phyloP scores from a whole-genome alignment of 2,329 filamentous ascomycete genomes.

The Aspergillus eucalypticola region DNA sequence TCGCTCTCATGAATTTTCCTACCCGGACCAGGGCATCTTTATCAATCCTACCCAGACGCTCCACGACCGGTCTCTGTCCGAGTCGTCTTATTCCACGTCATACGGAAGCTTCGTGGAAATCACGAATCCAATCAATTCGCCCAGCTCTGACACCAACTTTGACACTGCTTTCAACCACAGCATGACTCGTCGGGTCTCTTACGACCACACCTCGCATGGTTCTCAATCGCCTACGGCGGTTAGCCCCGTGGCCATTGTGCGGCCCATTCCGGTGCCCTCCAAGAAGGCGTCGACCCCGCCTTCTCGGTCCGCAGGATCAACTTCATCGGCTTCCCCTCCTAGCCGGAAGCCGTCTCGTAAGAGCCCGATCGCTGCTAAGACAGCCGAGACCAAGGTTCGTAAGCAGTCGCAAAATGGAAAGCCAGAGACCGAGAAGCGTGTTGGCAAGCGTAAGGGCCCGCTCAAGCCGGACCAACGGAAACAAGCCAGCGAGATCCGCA shows the following conservation, averaged over 20 bases:
- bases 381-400: conserved; percentile 79
- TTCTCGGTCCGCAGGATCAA: conserved; percentile 61
- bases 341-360: conserved; percentile 69
- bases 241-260: conserved; percentile 67
- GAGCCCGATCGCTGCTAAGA: conserved; percentile 76
- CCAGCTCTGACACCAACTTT: conserved; percentile 72
- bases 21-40: conserved; percentile 65
- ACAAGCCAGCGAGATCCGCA: conserved; percentile 94
- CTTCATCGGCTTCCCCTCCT: conserved; percentile 64
- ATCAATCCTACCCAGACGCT: conserved; percentile 92
- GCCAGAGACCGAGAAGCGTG: conserved; percentile 89
- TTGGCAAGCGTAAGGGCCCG: conserved; percentile 85
- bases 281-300: conserved; percentile 52
- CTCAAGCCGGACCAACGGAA: conserved; percentile 91
- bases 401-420: conserved; percentile 71
- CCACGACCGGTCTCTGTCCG: conserved; percentile 82
- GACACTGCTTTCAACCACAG: conserved; percentile 54
- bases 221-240: conserved; percentile 53
- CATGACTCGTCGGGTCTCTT: conserved; percentile 42
- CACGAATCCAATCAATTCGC: conserved; percentile 77
- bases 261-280: conserved; percentile 60
- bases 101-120: conserved; percentile 83
- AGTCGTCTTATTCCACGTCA: conserved; percentile 74
- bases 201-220: conserved; percentile 45
- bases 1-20: conserved; percentile 68